Conservation (phyloP, 805 yeast species). For the Nakazawaea ambrosiae region DNA sequence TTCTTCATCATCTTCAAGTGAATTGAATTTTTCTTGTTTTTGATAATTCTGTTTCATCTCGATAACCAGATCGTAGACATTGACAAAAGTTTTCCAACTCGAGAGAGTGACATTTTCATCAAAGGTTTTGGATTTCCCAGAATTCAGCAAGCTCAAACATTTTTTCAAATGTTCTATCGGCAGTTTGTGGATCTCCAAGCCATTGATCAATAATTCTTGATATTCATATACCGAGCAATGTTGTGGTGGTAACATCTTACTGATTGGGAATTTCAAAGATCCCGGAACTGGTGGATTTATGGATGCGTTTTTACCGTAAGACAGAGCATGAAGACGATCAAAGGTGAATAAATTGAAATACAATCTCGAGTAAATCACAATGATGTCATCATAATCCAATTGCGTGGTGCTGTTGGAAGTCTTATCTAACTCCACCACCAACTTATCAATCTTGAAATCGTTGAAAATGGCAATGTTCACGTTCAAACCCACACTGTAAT, state of each 20-base stretch:
- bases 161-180: constrained; percentile 11
- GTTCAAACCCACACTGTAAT: constrained; percentile 50
- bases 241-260: constrained; percentile 10
- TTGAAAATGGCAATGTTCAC: constrained; percentile 47
- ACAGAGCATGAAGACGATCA: constrained; percentile 45
- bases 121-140: neutral
- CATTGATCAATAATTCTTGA: constrained; percentile 6
- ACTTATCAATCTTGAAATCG: constrained; percentile 45
- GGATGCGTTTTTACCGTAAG: constrained; percentile 22
- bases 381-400: constrained; percentile 8
- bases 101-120: neutral
- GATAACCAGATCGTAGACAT: neutral
- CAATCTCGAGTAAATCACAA: constrained; percentile 25
- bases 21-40: neutral
- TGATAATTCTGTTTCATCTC: neutral
- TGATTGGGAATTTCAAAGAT: constrained; percentile 27
- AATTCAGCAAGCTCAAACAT: neutral
- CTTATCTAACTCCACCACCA: constrained; percentile 21
- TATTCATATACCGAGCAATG: constrained; percentile 12
- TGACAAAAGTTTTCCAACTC: neutral
- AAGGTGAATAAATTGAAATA: constrained; percentile 40
- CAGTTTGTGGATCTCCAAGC: neutral
- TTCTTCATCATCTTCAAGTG: constrained; percentile 15
- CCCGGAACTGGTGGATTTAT: constrained; percentile 16
- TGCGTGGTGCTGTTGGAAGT: constrained; percentile 3